phyloP scores from a whole-genome alignment of 2,329 filamentous ascomycete genomes.

The Fulvia fulva region DNA sequence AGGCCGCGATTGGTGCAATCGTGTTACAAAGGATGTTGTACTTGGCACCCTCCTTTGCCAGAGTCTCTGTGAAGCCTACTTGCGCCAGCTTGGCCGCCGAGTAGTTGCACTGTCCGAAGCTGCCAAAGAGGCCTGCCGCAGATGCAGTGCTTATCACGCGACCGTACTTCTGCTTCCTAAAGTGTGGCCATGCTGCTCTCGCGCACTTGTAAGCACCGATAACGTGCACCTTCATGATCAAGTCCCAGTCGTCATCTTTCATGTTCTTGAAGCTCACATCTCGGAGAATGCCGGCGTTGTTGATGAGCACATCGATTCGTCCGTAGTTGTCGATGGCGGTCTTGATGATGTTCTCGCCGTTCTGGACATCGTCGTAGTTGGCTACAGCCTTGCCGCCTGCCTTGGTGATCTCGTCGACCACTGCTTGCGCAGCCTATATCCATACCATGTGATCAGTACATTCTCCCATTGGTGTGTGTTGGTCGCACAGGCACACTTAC shows the following conservation, averaged over 20 bases:
- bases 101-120: slow-evolving; percentile 95
- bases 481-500: slow-evolving; percentile 8
- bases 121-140: slow-evolving; percentile 92
- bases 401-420: slow-evolving; percentile 77
- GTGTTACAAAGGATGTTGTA: slow-evolving; percentile 97
- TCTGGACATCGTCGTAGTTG: slow-evolving; percentile 93
- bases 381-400: slow-evolving; percentile 92
- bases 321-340: slow-evolving; percentile 77
- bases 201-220: slow-evolving; percentile 93
- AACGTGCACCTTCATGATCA: slow-evolving; percentile 89
- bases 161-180: slow-evolving; percentile 98
- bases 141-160: slow-evolving; percentile 95
- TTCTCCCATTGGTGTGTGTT: neutral
- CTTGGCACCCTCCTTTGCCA: slow-evolving; percentile 95
- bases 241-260: slow-evolving; percentile 94
- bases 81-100: slow-evolving; percentile 93
- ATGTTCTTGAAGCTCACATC: slow-evolving; percentile 99
- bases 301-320: slow-evolving; percentile 90
- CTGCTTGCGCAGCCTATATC: slow-evolving; percentile 71
- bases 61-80: slow-evolving; percentile 95
- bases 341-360: slow-evolving; percentile 91
- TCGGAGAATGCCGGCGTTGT: slow-evolving; percentile 94
- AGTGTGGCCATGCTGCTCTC: slow-evolving; percentile 91
- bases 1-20: slow-evolving; percentile 91
- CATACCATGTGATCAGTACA: slow-evolving; percentile 7